Conservation (phyloP, 495 filamentous ascomycete species). For the Penicillium maclennaniae region DNA sequence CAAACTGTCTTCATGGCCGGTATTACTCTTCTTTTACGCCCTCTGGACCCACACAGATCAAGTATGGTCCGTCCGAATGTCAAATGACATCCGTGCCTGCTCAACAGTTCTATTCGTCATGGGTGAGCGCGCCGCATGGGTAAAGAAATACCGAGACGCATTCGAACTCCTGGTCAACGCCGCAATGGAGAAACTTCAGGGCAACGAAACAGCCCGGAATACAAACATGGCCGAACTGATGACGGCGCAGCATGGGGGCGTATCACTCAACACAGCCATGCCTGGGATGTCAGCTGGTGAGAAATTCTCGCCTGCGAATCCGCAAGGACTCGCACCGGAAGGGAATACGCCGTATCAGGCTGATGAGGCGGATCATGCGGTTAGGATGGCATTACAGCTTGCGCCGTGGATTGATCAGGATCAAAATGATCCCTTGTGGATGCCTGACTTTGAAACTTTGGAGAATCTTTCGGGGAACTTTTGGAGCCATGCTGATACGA, state of each 20-base stretch:
- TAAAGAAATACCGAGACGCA: slow-evolving; percentile 53
- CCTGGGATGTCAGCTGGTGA: slow-evolving; percentile 17
- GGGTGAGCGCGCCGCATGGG: slow-evolving; percentile 50
- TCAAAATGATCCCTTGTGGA: slow-evolving; percentile 40
- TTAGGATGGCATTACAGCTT: slow-evolving; percentile 44
- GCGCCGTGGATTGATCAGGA: slow-evolving; percentile 47
- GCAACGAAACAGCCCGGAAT: slow-evolving; percentile 34
- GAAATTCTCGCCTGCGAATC: slow-evolving; percentile 12
- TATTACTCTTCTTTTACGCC: slow-evolving; percentile 50
- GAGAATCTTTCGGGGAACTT: slow-evolving; percentile 38
- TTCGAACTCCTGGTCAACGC: slow-evolving; percentile 52
- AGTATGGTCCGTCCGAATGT: slow-evolving; percentile 51
- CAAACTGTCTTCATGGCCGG: slow-evolving; percentile 55
- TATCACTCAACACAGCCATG: slow-evolving; percentile 8
- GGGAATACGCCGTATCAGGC: slow-evolving; percentile 6
- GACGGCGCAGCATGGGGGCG: slow-evolving; percentile 32
- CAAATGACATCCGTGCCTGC: slow-evolving; percentile 53
- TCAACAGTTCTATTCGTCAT: slow-evolving; percentile 53
- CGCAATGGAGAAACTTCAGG: slow-evolving; percentile 50
- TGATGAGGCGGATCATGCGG: slow-evolving; percentile 31
- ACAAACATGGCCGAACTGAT: slow-evolving; percentile 42
- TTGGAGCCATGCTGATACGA: slow-evolving; percentile 33
- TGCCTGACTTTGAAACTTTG: slow-evolving; percentile 46
- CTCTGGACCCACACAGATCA: slow-evolving; percentile 44
- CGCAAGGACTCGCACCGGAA: slow-evolving; percentile 13